Percentiles rank a stretch among this genome's conserved stretches.
phyloP scores from a whole-genome alignment of 2,329 filamentous ascomycete genomes.

The Aspergillus piperis region DNA sequence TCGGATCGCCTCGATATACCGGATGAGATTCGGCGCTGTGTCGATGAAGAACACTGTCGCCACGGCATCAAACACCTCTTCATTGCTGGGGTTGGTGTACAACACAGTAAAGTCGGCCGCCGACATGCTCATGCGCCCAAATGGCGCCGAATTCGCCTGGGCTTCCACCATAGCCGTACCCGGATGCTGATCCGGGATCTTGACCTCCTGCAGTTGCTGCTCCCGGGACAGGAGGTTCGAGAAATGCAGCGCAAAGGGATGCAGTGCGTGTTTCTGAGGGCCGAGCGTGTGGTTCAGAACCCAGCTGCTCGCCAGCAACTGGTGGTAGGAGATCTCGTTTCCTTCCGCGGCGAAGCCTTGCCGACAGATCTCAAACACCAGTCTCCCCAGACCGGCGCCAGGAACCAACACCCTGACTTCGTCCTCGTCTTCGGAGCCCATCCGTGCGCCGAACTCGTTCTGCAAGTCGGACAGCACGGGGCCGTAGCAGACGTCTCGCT shows the following conservation, averaged over 20 bases:
- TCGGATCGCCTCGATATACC: constrained; percentile 81
- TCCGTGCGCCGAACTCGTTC: constrained; percentile 42
- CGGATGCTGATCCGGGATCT: constrained; percentile 79
- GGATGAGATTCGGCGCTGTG: constrained; percentile 88
- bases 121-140: constrained; percentile 84
- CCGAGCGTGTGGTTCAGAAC: constrained; percentile 55
- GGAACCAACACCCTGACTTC: constrained; percentile 75
- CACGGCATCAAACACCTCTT: constrained; percentile 73
- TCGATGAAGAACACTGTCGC: constrained; percentile 95
- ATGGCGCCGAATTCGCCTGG: constrained; percentile 30
- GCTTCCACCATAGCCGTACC: constrained; percentile 54
- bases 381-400: constrained; percentile 81
- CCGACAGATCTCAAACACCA: constrained; percentile 82
- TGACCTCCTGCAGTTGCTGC: constrained; percentile 73
- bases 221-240: constrained; percentile 76
- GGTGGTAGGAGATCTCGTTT: constrained; percentile 96
- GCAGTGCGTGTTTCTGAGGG: constrained; percentile 68
- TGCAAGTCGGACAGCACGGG: constrained; percentile 70
- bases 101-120: constrained; percentile 90
- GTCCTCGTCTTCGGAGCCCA: constrained; percentile 29
- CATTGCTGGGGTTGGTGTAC: constrained; percentile 67
- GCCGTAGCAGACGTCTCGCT: constrained; percentile 75
- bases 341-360: constrained; percentile 77
- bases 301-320: constrained; percentile 78
- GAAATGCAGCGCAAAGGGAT: constrained; percentile 84